Evolutionary conservation across 305 asterid species (phyloP).

Genomic region (Vinca major): DNA sequence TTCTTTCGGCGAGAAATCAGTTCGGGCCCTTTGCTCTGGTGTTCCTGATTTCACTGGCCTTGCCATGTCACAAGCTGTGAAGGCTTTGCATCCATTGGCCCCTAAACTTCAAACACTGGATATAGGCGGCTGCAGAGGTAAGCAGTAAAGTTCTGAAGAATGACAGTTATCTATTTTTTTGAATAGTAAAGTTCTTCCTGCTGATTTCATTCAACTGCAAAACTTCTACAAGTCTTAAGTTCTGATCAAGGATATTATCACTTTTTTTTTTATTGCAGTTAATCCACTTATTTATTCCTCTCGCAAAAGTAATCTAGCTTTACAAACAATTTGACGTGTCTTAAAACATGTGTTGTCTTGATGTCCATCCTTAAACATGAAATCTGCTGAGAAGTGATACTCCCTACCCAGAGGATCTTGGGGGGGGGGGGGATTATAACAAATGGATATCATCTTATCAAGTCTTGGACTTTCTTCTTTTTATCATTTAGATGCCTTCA

Average conservation of each 20-base stretch:
- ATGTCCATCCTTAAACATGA: neutral
- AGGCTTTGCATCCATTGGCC: constrained; percentile 27
- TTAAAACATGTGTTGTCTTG: neutral
- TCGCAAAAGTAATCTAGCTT: neutral
- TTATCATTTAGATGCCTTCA: neutral
- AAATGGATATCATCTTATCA: neutral
- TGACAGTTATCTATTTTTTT: neutral
- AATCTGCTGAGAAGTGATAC: neutral
- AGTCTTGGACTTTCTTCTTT: neutral
- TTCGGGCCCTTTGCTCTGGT: constrained; percentile 50
- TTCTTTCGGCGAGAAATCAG: constrained; percentile 49
- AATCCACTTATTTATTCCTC: neutral
- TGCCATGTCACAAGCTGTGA: constrained; percentile 22
- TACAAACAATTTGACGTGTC: neutral
- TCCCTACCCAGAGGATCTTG: neutral
- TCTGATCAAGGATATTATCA: neutral
- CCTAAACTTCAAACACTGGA: constrained; percentile 49
- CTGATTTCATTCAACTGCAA: neutral
- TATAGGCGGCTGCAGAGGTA: constrained; percentile 78
- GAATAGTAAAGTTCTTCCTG: neutral
- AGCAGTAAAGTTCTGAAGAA: constrained; percentile 10
- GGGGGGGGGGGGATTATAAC: neutral
- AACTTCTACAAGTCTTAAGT: neutral
- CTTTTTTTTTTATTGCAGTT: neutral
- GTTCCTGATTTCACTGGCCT: constrained; percentile 16